Percentiles rank a stretch among this genome's conserved stretches.
Evolutionary conservation across 176 grass and related monocot species (phyloP).

Genomic region (Juncus effusus): DNA sequence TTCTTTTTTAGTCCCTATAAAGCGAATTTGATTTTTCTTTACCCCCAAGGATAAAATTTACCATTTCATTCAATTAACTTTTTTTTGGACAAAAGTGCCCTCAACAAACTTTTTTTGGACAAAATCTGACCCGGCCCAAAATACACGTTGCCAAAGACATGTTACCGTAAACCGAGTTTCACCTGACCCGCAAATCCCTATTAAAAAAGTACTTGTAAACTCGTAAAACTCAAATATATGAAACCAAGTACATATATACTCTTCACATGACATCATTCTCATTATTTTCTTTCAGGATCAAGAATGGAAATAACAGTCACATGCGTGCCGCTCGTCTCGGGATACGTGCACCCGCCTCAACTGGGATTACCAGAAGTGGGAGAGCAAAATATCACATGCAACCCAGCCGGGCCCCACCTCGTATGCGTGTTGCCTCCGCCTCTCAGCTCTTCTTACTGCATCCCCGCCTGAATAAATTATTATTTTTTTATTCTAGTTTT

Average conservation of each 20-base stretch:
- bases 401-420: constrained; percentile 80
- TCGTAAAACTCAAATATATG: too few species aligned
- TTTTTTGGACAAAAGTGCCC: too few species aligned
- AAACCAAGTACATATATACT: too few species aligned
- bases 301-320: constrained; percentile 94
- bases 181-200: too few species aligned
- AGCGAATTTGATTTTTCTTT: too few species aligned
- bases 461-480: constrained; percentile 51
- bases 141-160: too few species aligned
- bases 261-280: not conserved
- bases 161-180: too few species aligned
- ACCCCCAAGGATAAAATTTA: too few species aligned
- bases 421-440: constrained; percentile 87
- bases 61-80: too few species aligned
- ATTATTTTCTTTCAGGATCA: constrained; percentile 45
- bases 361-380: constrained; percentile 73
- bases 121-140: not conserved
- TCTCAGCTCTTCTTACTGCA: constrained; percentile 94
- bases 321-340: constrained; percentile 77
- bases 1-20: too few species aligned
- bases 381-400: constrained; percentile 74
- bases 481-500: not conserved
- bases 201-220: too few species aligned
- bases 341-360: constrained; percentile 84
- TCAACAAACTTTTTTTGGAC: not conserved